Base-by-base conservation (phyloP, 345 rosid species). In the Luvunga scandens region DNA sequence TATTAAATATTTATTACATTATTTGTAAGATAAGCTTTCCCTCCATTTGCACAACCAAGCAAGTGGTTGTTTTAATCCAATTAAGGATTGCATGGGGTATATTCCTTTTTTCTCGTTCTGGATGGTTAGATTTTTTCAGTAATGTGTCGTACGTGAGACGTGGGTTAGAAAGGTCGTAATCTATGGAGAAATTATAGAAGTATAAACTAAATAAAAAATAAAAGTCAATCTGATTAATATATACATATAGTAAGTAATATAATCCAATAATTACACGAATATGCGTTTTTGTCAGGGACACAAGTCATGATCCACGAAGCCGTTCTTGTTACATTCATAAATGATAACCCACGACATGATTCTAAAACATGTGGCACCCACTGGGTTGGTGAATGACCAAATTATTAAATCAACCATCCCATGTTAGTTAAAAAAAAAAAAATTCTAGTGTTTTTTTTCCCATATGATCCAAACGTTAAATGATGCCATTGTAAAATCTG, bases 361-460 rank as follows among this genome's bases (percentile, higher is more conserved):
- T 60, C 19, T 6, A 30, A 9, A 60, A 74, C 69, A 61, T 74
- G 77, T 21, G 60, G 60, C 70, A 75, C 70, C 21, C 64, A 42
- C n/a, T 18, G 50, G 13, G 50, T 45, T 45, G 30, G 27, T 61
- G 66, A 39, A 24, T 59, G 30, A 34, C 53, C 67, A 25, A 61
- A 13, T 25, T 73, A 3, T 39, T 24, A 21, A 50, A 27, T 39
- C 39, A 60, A 60, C 25, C 33, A 71, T 53, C 22, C 9, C 33
- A 33, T 55, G 50, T n/a, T 72, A 19, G 13, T 55, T 57, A 6
- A 34, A 30, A 25, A 6, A n/a, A 36, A 36, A 34, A 6, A 36
- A 6, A 0, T 66, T 21, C 2, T 9, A 33, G 1, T 8, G 21
- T 21, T 33, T 33, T 36, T 9, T 22, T 65, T 7, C 18, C 7